Percentiles rank a stretch among this genome's conserved stretches.
Conservation (phyloP, 108 stramenopile genomes). For the Pseudonitzschia delicatissima region DNA sequence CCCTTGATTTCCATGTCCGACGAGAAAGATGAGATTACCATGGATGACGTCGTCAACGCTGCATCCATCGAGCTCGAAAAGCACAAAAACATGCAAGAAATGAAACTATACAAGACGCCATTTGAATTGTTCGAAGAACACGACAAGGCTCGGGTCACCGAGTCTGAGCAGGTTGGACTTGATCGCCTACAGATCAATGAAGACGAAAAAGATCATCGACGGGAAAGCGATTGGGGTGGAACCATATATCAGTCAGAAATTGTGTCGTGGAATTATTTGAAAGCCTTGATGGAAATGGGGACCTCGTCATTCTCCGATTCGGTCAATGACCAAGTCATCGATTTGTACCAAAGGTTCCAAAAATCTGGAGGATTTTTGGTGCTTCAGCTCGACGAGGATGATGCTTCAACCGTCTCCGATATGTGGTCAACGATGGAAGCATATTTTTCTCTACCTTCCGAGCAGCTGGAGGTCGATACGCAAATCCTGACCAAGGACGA, state of each 20-base stretch:
- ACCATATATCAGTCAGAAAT: background rate
- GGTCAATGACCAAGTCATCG: background rate
- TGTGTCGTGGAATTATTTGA: conserved; percentile 10
- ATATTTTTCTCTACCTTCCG: conserved; percentile 1
- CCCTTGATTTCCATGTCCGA: too few species aligned
- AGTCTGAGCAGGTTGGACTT: conserved; percentile 5
- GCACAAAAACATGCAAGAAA: background rate
- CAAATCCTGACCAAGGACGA: conserved; percentile 14
- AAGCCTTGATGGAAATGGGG: background rate
- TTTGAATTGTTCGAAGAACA: conserved; percentile 18
- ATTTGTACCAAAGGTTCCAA: background rate
- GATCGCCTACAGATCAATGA: background rate
- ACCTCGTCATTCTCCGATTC: conserved; percentile 2
- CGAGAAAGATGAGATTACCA: too few species aligned
- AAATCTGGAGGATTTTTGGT: conserved; percentile 15
- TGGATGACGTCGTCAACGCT: background rate
- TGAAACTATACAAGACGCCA: background rate
- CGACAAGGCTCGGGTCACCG: conserved; percentile 1
- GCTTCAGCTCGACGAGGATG: conserved; percentile 9
- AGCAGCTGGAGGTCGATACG: background rate
- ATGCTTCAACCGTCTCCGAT: conserved; percentile 3
- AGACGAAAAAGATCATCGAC: background rate
- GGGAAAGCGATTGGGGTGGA: background rate
- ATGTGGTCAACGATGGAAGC: conserved; percentile 20
- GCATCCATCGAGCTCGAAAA: background rate